phyloP scores from a whole-genome alignment of 495 filamentous ascomycete species.

The Lindgomyces ingoldianus region DNA sequence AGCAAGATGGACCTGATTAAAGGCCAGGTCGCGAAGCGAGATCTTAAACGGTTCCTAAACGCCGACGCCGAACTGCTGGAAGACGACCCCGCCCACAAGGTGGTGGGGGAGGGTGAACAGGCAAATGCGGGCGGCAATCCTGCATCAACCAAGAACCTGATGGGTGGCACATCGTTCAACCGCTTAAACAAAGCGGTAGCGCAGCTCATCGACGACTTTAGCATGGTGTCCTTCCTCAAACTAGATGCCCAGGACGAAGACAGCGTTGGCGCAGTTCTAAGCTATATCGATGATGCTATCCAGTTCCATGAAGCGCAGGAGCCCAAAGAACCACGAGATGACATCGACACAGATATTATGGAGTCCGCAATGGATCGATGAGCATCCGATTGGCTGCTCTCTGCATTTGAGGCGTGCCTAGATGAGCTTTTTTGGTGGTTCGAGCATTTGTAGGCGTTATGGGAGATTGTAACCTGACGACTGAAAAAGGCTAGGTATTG shows the following conservation, averaged over 20 bases:
- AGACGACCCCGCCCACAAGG: slow-evolving; percentile 58
- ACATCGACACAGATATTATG: slow-evolving; percentile 35
- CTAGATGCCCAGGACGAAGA: slow-evolving; percentile 91
- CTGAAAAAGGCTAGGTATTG: too few relatives aligned
- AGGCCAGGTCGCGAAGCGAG: slow-evolving; percentile 74
- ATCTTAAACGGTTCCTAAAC: slow-evolving; percentile 82
- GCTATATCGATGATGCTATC: slow-evolving; percentile 95
- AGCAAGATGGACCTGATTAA: slow-evolving; percentile 97
- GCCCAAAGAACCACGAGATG: slow-evolving; percentile 80
- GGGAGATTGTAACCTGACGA: too few relatives aligned
- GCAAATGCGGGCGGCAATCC: slow-evolving; percentile 49
- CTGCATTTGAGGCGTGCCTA: too few relatives aligned
- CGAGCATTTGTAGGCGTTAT: too few relatives aligned
- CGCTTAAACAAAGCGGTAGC: slow-evolving; percentile 82
- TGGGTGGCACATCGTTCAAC: slow-evolving; percentile 77
- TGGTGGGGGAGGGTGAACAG: slow-evolving; percentile 43
- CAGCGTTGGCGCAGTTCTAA: slow-evolving; percentile 85
- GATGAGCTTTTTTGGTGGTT: too few relatives aligned
- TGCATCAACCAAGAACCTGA: slow-evolving; percentile 61
- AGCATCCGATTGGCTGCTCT: background rate
- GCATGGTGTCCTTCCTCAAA: slow-evolving; percentile 93
- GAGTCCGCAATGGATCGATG: slow-evolving; percentile 21
- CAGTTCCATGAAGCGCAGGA: slow-evolving; percentile 97
- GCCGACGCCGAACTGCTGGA: slow-evolving; percentile 78
- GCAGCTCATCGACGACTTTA: slow-evolving; percentile 89